These are phyloP conservation scores for Nothophoma quercina DNA, from an alignment of 2,329 filamentous ascomycete genomes.

Conservation along the genomic window DNA sequence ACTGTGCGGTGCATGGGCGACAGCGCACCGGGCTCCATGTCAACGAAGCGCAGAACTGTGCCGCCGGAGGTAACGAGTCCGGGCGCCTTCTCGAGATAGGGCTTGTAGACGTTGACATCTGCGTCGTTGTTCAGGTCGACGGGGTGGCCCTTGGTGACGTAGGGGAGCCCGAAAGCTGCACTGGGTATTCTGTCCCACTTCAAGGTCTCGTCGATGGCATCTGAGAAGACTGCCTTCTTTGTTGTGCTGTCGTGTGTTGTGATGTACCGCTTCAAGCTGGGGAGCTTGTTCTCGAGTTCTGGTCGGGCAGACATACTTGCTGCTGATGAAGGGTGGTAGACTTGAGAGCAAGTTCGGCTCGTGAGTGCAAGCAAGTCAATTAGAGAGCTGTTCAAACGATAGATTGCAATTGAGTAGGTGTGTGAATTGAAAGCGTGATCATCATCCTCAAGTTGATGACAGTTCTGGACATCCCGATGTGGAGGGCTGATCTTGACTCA, in stretches of 20 bases:
- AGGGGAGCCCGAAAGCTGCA: constrained; percentile 56
- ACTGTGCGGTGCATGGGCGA: constrained; percentile 52
- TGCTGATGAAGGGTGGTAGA: too few relatives aligned
- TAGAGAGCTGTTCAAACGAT: too few relatives aligned
- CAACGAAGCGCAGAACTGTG: constrained; percentile 53
- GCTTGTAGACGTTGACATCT: constrained; percentile 57
- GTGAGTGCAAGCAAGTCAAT: too few relatives aligned
- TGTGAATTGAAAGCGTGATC: neutral
- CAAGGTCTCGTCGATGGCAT: constrained; percentile 32
- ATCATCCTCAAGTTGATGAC: neutral
- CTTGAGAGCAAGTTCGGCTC: too few relatives aligned
- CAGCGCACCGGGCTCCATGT: constrained; percentile 37
- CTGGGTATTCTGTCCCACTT: constrained; percentile 29
- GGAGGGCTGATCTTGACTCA: neutral
- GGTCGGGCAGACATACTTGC: constrained; percentile 25
- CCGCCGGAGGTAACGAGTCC: constrained; percentile 58
- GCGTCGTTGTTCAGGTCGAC: constrained; percentile 54
- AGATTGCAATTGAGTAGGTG: too few relatives aligned
- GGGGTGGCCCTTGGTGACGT: constrained; percentile 58
- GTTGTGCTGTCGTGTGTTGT: constrained; percentile 45
- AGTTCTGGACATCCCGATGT: constrained; percentile 6
- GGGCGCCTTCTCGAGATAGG: constrained; percentile 54
- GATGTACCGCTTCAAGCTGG: constrained; percentile 44
- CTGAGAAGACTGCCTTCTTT: constrained; percentile 46
- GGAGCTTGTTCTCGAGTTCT: constrained; percentile 32